These are phyloP conservation scores for Leishmania arabica DNA, from an alignment of 208 protist species.

Conservation along the genomic window DNA sequence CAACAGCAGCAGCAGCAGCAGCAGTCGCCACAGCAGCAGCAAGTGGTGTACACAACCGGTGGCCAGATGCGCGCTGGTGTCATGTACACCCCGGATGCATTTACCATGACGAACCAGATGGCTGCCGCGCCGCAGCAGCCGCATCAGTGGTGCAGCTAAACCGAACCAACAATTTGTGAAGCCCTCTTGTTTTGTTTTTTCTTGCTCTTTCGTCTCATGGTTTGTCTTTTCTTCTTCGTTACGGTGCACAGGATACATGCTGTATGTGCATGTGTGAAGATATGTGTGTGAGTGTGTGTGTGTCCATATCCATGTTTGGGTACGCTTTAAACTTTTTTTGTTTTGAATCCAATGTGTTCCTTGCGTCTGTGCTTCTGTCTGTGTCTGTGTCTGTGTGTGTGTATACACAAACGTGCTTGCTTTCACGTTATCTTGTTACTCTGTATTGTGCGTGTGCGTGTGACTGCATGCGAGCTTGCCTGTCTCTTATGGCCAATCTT, in stretches of 20 bases:
- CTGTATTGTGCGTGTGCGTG: neutral
- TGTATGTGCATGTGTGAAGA: neutral
- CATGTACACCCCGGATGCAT: slow-evolving; percentile 29
- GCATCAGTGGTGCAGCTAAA: slow-evolving; percentile 33
- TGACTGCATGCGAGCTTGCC: neutral
- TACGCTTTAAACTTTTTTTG: neutral
- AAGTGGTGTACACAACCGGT: slow-evolving; percentile 27
- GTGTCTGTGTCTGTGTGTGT: neutral
- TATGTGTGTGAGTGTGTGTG: neutral
- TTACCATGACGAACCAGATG: slow-evolving; percentile 31
- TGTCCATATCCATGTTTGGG: neutral
- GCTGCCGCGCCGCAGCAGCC: slow-evolving; percentile 16
- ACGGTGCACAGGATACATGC: neutral
- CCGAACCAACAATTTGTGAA: neutral
- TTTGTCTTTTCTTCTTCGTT: neutral
- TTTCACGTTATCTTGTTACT: neutral
- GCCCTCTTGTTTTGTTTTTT: slow-evolving; percentile 4
- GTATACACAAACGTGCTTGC: neutral
- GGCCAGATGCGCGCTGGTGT: slow-evolving; percentile 26
- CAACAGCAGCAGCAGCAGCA: slow-evolving; percentile 18
- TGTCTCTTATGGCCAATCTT: neutral
- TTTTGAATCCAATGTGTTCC: too few relatives aligned
- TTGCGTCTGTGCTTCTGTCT: slow-evolving; percentile 24
- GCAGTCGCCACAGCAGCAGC: slow-evolving; percentile 28
- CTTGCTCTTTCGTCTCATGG: neutral